phyloP scores from a whole-genome alignment of 768 basidiomycete species.

The Mycena chlorophos region DNA sequence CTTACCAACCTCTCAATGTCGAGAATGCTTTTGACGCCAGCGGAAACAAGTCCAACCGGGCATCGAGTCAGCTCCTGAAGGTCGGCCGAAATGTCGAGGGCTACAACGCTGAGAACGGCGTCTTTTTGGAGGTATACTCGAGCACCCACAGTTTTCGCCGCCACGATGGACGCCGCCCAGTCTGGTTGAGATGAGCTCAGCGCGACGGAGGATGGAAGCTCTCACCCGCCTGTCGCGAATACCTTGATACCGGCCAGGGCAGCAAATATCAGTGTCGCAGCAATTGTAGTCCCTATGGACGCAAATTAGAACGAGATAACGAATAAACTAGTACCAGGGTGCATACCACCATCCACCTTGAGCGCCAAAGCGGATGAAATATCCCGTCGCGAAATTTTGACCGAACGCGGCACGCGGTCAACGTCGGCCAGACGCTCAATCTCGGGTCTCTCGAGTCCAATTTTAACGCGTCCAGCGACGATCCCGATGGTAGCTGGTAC shows the following conservation, averaged over 20 bases:
- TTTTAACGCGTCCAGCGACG: constrained; percentile 79
- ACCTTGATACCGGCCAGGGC: constrained; percentile 87
- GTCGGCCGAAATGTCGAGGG: constrained; percentile 95
- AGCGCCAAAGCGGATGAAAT: constrained; percentile 72
- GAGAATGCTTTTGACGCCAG: constrained; percentile 92
- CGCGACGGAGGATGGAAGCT: neutral
- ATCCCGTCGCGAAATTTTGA: constrained; percentile 80
- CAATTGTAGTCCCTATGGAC: constrained; percentile 62
- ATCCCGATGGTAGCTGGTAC: constrained; percentile 91
- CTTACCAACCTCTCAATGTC: constrained; percentile 74
- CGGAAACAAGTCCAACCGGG: constrained; percentile 88
- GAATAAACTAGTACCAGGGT: neutral
- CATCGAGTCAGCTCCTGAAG: constrained; percentile 86
- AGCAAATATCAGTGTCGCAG: constrained; percentile 72
- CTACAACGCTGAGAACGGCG: constrained; percentile 39
- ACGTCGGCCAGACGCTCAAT: constrained; percentile 68
- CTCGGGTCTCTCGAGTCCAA: constrained; percentile 70
- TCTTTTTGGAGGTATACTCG: neutral
- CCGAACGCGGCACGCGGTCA: constrained; percentile 37
- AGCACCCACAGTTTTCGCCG: constrained; percentile 41
- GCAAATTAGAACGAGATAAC: neutral
- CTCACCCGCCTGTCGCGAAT: constrained; percentile 76
- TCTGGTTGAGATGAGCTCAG: constrained; percentile 31
- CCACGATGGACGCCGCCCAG: constrained; percentile 83
- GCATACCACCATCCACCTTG: constrained; percentile 70